phyloP scores from a whole-genome alignment of 1,284 basidiomycete genomes.

The Microstroma glucosiphilum region DNA sequence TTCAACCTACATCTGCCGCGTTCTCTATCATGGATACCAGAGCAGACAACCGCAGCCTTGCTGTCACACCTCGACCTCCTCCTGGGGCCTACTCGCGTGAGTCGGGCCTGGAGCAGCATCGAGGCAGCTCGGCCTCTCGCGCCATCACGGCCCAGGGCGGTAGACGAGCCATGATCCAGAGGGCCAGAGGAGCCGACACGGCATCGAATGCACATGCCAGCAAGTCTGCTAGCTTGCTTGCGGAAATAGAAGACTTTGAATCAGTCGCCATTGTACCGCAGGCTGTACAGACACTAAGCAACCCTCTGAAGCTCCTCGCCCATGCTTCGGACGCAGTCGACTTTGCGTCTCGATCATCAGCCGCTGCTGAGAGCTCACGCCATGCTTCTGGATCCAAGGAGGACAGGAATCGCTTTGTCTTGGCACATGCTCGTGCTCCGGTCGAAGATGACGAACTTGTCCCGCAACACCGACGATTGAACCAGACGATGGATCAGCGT shows the following conservation, averaged over 20 bases:
- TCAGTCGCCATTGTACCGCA: conserved; percentile 18
- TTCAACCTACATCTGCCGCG: not conserved
- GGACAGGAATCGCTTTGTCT: not conserved
- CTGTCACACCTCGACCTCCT: not conserved
- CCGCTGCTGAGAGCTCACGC: not conserved
- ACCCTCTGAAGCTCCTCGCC: conserved; percentile 28
- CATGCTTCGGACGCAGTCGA: conserved; percentile 13
- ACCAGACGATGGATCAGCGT: conserved; percentile 14
- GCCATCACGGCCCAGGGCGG: too few relatives aligned
- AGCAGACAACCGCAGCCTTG: not conserved
- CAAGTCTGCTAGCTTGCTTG: conserved; percentile 18
- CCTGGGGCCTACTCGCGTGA: not conserved
- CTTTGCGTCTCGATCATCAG: not conserved
- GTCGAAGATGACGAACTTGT: not conserved
- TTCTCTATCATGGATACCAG: not conserved
- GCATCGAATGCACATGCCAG: not conserved
- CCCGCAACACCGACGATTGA: not conserved
- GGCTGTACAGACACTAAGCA: conserved; percentile 22
- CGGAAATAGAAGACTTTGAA: conserved; percentile 25
- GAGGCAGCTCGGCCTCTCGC: not conserved
- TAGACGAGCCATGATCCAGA: not conserved
- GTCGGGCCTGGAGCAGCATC: not conserved
- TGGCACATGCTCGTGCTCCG: not conserved
- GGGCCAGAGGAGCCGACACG: not conserved
- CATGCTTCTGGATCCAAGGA: not conserved